phyloP scores from a whole-genome alignment of 345 rosid species.

The Durio zibethinus region DNA sequence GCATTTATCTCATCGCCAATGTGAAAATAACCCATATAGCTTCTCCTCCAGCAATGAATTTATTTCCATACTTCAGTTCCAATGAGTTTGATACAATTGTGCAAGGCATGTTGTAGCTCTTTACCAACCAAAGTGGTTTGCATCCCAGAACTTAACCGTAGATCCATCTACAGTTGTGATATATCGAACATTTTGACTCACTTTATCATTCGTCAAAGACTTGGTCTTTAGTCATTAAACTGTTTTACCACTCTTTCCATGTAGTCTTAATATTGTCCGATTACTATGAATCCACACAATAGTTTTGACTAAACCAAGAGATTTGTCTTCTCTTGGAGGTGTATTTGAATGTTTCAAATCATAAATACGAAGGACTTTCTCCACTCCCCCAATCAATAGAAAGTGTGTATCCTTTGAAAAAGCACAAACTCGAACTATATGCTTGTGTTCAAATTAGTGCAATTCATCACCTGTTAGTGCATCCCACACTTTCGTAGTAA shows the following conservation, averaged over 20 bases:
- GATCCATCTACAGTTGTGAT: no score
- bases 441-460: conserved; percentile 92
- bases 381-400: conserved; percentile 90
- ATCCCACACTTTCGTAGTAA: conserved; percentile 91
- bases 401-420: conserved; percentile 91
- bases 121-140: no score
- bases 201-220: no score
- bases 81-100: conserved; percentile 76
- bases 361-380: conserved; percentile 83
- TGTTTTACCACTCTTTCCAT: no score
- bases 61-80: conserved; percentile 77
- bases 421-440: conserved; percentile 84
- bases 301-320: conserved; percentile 85
- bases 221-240: no score
- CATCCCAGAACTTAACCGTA: no score
- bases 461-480: conserved; percentile 84
- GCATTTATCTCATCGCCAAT: conserved; percentile 73
- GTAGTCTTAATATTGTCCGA: conserved; percentile 89
- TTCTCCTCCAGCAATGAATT: conserved; percentile 89
- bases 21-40: conserved; percentile 91
- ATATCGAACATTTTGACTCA: no score
- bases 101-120: no score
- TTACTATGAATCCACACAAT: conserved; percentile 96
- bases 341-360: conserved; percentile 87
- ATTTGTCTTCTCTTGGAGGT: conserved; percentile 81